Conservation (phyloP, 306 rosid species). For the Lathyrus oleraceus region DNA sequence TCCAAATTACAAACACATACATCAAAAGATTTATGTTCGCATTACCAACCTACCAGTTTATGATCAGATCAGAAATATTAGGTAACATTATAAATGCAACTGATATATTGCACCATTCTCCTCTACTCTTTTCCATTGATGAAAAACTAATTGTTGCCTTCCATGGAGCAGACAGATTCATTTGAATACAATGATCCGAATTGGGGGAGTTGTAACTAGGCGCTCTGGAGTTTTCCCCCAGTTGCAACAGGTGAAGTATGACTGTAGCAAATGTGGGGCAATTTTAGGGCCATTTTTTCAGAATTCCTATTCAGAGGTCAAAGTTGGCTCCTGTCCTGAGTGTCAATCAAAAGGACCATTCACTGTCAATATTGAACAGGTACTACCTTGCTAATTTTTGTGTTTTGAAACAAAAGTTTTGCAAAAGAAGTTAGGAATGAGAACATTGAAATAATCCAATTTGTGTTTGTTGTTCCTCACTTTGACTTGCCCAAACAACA, state of each 20-base stretch:
- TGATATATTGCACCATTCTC: neutral
- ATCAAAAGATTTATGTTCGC: constrained; percentile 88
- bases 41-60: constrained; percentile 88
- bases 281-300: constrained; percentile 91
- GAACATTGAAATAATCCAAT: neutral
- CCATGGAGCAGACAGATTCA: constrained; percentile 78
- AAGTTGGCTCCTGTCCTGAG: constrained; percentile 98
- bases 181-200: constrained; percentile 97
- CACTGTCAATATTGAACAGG: constrained; percentile 94
- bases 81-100: constrained; percentile 45
- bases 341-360: constrained; percentile 97
- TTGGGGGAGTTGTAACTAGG: constrained; percentile 97
- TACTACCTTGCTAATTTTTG: constrained; percentile 28
- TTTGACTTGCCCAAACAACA: neutral
- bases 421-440: neutral
- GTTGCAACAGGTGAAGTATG: constrained; percentile 96
- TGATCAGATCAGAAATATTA: constrained; percentile 96
- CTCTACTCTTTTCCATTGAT: constrained; percentile 1
- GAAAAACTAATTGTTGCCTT: constrained; percentile 9
- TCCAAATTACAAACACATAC: constrained; percentile 81
- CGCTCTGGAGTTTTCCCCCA: constrained; percentile 99
- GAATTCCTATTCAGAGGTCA: constrained; percentile 95
- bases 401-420: neutral
- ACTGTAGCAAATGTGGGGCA: constrained; percentile 91
- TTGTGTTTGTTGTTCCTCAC: neutral